Evolutionary conservation across 1,284 basidiomycete species (phyloP), one percentile per base, ranked within the genome.

Genomic region (Heliocybe sulcata): DNA sequence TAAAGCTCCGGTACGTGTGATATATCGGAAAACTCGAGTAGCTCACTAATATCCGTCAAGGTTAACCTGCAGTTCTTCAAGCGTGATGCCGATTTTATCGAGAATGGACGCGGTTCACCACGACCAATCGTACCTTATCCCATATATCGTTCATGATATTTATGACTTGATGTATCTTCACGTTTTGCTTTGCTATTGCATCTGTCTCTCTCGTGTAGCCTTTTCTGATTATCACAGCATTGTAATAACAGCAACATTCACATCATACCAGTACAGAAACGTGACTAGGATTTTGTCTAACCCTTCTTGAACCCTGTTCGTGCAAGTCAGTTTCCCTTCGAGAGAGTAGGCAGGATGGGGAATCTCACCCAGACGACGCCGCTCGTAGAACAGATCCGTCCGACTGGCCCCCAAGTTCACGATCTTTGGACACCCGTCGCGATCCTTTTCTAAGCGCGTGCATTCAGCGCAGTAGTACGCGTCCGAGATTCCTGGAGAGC

Each of bases 401-500:
- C 91, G 77, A 64, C 88, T 92, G 16, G 92, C 90, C 57, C 94
- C 94, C 19, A 97, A 77, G 66, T 99, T 99, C 63, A 99, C 94
- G 61, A 99, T 97, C 79, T 98, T 98, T 1, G 95, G 95, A 74
- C 97, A 99, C 0, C 97, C 97, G 67, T 99, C 97, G 29, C 97
- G 77, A 66, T 98, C 96, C 67, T 99, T 99, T 70, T 99, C 97
- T 54, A 99, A 74, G 54, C 94, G 77, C 25, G 94, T 98, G 66
- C 97, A 99, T 72, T 96, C 94, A 2, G 93, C 92, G 63, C 95
- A 98, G 65, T 98, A 98, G 71, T 97, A 98, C 1, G 94, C 95
- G 68, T 98, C 95, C 25, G 94, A 97, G 56, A 98, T 95, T 64
- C 94, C 94, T 63, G 91, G 91, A 52, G 91, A 86, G 51, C 93